phyloP scores from a whole-genome alignment of 768 basidiomycete species.

The Amanita brunnescens region DNA sequence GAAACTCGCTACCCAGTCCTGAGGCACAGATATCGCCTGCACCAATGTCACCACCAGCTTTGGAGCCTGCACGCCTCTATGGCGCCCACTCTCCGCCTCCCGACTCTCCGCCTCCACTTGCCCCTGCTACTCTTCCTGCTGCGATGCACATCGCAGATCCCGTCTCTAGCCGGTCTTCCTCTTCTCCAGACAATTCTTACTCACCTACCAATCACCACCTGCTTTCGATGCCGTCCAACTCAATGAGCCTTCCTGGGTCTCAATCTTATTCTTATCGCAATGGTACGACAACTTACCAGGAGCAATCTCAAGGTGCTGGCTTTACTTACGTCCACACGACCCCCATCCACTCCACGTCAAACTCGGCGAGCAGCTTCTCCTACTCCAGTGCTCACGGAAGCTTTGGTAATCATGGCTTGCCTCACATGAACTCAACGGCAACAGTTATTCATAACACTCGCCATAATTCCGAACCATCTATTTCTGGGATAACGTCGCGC shows the following conservation, averaged over 20 bases:
- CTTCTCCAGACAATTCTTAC: constrained; percentile 36
- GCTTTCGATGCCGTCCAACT: constrained; percentile 18
- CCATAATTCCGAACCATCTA: constrained; percentile 16
- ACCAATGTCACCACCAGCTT: constrained; percentile 32
- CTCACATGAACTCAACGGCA: constrained; percentile 17
- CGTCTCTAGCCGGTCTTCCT: constrained; percentile 34
- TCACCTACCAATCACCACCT: constrained; percentile 23
- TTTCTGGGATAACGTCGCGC: constrained; percentile 34
- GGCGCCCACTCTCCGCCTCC: constrained; percentile 34
- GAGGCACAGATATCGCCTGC: constrained; percentile 20
- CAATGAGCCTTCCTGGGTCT: constrained; percentile 10
- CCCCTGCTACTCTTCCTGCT: constrained; percentile 37
- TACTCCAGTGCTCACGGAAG: constrained; percentile 24
- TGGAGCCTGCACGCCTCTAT: constrained; percentile 35
- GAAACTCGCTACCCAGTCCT: constrained; percentile 20
- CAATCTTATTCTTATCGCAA: constrained; percentile 29
- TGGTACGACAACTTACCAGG: constrained; percentile 37
- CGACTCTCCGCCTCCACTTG: constrained; percentile 47
- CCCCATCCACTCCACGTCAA: constrained; percentile 20
- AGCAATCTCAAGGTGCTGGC: constrained; percentile 28
- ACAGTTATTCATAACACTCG: constrained; percentile 12
- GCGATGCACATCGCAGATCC: constrained; percentile 22
- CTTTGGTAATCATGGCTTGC: constrained; percentile 15
- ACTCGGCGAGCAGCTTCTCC: constrained; percentile 17
- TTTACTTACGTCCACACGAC: constrained; percentile 32